These are phyloP conservation scores for Echria macrotheca DNA, from an alignment of 495 filamentous ascomycete genomes.

Conservation along the genomic window DNA sequence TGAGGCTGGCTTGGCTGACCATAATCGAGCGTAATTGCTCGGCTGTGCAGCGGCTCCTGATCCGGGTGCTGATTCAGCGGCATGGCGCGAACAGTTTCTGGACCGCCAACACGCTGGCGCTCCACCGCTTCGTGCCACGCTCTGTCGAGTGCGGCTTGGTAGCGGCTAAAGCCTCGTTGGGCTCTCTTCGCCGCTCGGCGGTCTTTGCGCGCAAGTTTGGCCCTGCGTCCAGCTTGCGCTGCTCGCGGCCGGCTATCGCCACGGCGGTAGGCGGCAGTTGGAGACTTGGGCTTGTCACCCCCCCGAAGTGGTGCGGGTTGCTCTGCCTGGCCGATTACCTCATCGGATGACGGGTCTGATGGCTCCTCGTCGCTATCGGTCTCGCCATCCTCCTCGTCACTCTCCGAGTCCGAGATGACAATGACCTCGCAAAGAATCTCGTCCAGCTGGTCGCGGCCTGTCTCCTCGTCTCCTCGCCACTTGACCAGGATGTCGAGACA, in stretches of 20 bases:
- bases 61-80: slow-evolving; percentile 6
- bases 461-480: slow-evolving; percentile 86
- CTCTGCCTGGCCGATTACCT: slow-evolving; percentile 1
- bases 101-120: slow-evolving; percentile 13
- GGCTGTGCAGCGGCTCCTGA: not conserved
- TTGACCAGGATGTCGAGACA: slow-evolving; percentile 69
- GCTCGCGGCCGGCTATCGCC: not conserved
- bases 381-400: slow-evolving; percentile 51
- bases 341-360: slow-evolving; percentile 14
- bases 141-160: slow-evolving; percentile 32
- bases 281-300: not conserved
- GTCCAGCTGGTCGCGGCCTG: slow-evolving; percentile 65
- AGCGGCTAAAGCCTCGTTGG: slow-evolving; percentile 34
- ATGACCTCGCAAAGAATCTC: slow-evolving; percentile 78
- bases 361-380: slow-evolving; percentile 19
- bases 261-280: not conserved
- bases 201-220: slow-evolving; percentile 19
- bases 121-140: slow-evolving; percentile 30
- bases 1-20: no score
- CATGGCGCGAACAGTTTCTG: slow-evolving; percentile 2
- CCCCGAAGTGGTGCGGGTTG: not conserved
- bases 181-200: slow-evolving; percentile 18
- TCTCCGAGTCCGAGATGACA: slow-evolving; percentile 76
- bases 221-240: slow-evolving; percentile 6
- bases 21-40: not conserved